Conservation (phyloP, 2,329 filamentous ascomycete species). For the Phaeoacremonium minimum region DNA sequence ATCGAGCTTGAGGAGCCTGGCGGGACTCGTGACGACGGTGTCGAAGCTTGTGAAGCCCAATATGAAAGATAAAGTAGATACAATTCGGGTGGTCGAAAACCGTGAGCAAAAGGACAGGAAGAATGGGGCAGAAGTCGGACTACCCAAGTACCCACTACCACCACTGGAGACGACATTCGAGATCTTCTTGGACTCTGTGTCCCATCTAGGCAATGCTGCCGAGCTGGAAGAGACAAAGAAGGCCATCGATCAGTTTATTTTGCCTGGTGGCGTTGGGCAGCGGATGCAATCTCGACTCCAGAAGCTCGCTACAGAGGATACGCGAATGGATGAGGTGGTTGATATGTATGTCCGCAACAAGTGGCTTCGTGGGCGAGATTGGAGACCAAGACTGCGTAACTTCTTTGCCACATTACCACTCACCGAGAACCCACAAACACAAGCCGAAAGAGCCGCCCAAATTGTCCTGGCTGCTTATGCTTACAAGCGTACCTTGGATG, state of each 20-base stretch:
- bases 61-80: no score
- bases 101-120: neutral
- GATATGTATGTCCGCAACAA: slow-evolving; percentile 12
- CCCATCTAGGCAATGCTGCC: no score
- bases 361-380: slow-evolving; percentile 14
- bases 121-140: slow-evolving; percentile 7
- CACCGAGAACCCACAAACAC: slow-evolving; percentile 12
- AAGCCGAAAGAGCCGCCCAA: slow-evolving; percentile 20
- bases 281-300: slow-evolving; percentile 12
- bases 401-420: slow-evolving; percentile 16
- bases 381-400: slow-evolving; percentile 16
- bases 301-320: slow-evolving; percentile 8
- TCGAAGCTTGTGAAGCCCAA: slow-evolving; percentile 15
- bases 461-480: slow-evolving; percentile 16
- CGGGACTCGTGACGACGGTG: slow-evolving; percentile 15
- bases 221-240: no score
- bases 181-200: slow-evolving; percentile 9
- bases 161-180: slow-evolving; percentile 11
- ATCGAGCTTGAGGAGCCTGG: slow-evolving; percentile 17
- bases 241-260: slow-evolving; percentile 8
- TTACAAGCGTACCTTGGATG: slow-evolving; percentile 16
- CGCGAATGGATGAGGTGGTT: slow-evolving; percentile 16
- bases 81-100: no score
- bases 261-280: slow-evolving; percentile 5
- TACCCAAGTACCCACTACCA: slow-evolving; percentile 12